Percentiles rank a stretch among this genome's conserved stretches.
phyloP scores from a whole-genome alignment of 2,329 filamentous ascomycete genomes.

The Paradendryphiella salina region DNA sequence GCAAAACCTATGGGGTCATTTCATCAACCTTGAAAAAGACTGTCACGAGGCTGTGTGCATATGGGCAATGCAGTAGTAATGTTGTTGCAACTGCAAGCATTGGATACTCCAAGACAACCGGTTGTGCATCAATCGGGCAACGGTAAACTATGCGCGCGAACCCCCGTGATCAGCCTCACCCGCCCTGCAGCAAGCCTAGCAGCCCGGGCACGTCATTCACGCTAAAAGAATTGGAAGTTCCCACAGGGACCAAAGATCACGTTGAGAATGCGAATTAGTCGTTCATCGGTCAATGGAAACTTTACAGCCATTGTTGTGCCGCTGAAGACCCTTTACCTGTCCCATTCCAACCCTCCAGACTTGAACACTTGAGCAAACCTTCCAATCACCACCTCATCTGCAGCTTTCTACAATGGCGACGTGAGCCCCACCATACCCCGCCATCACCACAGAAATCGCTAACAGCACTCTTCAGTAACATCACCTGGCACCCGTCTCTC shows the following conservation, averaged over 20 bases:
- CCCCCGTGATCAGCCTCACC: slow-evolving; percentile 17
- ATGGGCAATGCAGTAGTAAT: neutral
- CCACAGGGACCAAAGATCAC: slow-evolving; percentile 9
- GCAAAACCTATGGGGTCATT: neutral
- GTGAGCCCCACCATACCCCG: slow-evolving; percentile 39
- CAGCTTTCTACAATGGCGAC: slow-evolving; percentile 37
- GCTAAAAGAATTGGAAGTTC: slow-evolving; percentile 31
- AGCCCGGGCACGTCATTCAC: slow-evolving; percentile 32
- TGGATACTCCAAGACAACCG: neutral
- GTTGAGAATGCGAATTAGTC: slow-evolving; percentile 15
- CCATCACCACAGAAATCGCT: slow-evolving; percentile 18
- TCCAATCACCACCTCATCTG: neutral
- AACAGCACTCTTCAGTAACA: slow-evolving; percentile 64
- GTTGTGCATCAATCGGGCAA: neutral
- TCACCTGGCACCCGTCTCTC: slow-evolving; percentile 85
- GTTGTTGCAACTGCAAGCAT: neutral
- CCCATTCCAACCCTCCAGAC: slow-evolving; percentile 1
- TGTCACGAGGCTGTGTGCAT: neutral
- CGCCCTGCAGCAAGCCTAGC: slow-evolving; percentile 13
- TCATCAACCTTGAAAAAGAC: neutral
- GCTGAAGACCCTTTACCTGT: neutral
- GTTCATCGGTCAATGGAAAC: slow-evolving; percentile 10
- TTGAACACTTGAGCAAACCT: neutral
- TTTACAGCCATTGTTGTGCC: slow-evolving; percentile 7
- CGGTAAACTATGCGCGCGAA: neutral